Conservation (phyloP, 352 stramenopile genomes). For the Phytophthora nicotianae region DNA sequence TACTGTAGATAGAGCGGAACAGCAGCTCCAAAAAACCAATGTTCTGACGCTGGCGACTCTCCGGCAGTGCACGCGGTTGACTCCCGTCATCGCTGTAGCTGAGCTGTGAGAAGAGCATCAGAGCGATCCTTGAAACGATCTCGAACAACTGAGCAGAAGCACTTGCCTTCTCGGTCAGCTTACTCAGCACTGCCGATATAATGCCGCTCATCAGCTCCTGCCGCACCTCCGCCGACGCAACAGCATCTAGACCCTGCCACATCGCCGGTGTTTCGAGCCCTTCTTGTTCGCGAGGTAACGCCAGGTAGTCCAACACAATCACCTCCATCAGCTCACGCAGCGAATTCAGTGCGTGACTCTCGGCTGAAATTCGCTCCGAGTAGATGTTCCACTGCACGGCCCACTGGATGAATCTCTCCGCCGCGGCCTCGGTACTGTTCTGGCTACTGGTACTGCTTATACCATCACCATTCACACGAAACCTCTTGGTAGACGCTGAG, state of each 20-base stretch:
- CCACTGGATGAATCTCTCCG: conserved; percentile 72
- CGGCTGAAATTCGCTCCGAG: conserved; percentile 79
- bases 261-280: conserved; percentile 41
- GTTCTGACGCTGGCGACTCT: conserved; percentile 53
- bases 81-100: conserved; percentile 30
- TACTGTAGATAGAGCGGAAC: conserved; percentile 66
- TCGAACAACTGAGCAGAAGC: conserved; percentile 78
- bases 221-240: conserved; percentile 62
- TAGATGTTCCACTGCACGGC: conserved; percentile 87
- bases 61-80: conserved; percentile 32
- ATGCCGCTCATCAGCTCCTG: conserved; percentile 70
- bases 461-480: conserved; percentile 55
- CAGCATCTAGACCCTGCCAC: conserved; percentile 66
- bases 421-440: conserved; percentile 41
- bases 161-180: conserved; percentile 57
- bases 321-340: conserved; percentile 80
- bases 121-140: conserved; percentile 66
- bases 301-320: conserved; percentile 78
- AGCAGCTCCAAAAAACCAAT: conserved; percentile 66
- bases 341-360: conserved; percentile 81
- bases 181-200: conserved; percentile 60
- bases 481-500: conserved; percentile 54
- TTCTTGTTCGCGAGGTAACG: conserved; percentile 47
- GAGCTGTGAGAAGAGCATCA: conserved; percentile 68
- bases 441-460: conserved; percentile 36